Conservation (phyloP, 2,329 filamentous ascomycete species). For the Elsinoe batatas region DNA sequence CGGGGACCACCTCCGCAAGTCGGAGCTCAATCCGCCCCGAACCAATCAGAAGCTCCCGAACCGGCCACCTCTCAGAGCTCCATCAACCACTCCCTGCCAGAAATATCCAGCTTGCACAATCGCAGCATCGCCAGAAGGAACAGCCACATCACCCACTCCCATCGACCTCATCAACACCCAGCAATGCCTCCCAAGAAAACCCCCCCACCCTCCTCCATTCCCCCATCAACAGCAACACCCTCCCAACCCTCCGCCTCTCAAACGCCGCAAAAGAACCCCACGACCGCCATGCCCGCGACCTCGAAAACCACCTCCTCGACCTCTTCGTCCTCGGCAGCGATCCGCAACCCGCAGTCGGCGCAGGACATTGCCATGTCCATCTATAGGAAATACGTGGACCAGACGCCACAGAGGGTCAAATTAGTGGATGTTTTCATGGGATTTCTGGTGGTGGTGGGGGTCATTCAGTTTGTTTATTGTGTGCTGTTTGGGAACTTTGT, state of each 20-base stretch:
- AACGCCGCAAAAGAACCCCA: constrained; percentile 19
- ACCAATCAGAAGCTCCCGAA: constrained; percentile 8
- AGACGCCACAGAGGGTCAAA: constrained; percentile 84
- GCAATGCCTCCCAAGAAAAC: constrained; percentile 25
- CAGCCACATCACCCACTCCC: background rate
- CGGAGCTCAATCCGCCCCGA: background rate
- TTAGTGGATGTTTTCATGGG: constrained; percentile 83
- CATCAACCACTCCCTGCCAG: background rate
- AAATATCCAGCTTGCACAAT: background rate
- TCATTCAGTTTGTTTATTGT: constrained; percentile 89
- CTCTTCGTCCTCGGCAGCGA: constrained; percentile 14
- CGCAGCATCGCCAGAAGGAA: background rate
- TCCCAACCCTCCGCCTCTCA: constrained; percentile 19
- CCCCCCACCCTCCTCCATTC: constrained; percentile 21
- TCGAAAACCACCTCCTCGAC: constrained; percentile 21
- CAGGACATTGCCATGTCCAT: constrained; percentile 58
- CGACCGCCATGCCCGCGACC: constrained; percentile 15
- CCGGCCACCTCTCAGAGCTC: constrained; percentile 6
- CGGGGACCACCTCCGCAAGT: background rate
- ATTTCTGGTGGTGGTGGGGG: constrained; percentile 77
- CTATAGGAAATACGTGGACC: constrained; percentile 65
- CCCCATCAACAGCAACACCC: constrained; percentile 20
- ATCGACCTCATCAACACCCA: background rate
- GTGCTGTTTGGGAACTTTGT: constrained; percentile 90
- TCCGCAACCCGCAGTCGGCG: constrained; percentile 26